Evolutionary conservation across 2,329 filamentous ascomycete species (phyloP), one percentile per base, ranked within the genome.

Genomic region (Parastagonospora nodorum): DNA sequence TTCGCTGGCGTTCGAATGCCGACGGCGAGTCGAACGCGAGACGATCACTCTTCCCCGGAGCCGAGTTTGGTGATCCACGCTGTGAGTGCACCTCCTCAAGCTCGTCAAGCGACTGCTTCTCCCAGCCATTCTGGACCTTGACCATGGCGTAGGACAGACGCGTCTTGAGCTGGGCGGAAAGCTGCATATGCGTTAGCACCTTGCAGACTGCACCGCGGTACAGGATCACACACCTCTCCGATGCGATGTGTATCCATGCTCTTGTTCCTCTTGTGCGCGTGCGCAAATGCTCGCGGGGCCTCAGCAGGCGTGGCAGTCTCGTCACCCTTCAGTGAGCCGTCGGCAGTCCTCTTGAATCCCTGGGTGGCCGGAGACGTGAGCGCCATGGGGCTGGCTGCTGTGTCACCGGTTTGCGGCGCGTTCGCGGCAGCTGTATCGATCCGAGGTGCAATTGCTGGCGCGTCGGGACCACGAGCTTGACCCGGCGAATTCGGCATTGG

Each of bases 71-170:
- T 81, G 88, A 90, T 15, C 80, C 83, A 14, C 50, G 82, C 82
- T 88, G 85, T 1, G 89, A 90, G 8, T 89, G 84, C 35, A 90
- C 76, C 40, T 84, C 84, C 74, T 93, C 90, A 28, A 93, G 84
- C 73, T 93, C 89, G 48, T 88, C 86, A 50, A 94, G 84, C 14
- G 85, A 86, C 57, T 88, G 86, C 42, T 87, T 83, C 74, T 96
- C 89, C 88, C 92, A 94, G 51, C 90, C 91, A 68, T 95, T 87
- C 57, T 75, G 90, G 35, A 97, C 89, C 74, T 96, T 97, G 69
- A 95, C 83, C 83, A 96, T 94, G 58, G 93, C 93, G 73, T 97
- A 97, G 6, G 91, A 90, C 27, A 97, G 82, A 64, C 91, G 88
- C 43, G 91, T 87, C 68, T 88, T 88, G 45, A 97, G 82, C 68